Evolutionary conservation across 2,329 filamentous ascomycete species (phyloP).

Genomic region (Monilinia polystroma): DNA sequence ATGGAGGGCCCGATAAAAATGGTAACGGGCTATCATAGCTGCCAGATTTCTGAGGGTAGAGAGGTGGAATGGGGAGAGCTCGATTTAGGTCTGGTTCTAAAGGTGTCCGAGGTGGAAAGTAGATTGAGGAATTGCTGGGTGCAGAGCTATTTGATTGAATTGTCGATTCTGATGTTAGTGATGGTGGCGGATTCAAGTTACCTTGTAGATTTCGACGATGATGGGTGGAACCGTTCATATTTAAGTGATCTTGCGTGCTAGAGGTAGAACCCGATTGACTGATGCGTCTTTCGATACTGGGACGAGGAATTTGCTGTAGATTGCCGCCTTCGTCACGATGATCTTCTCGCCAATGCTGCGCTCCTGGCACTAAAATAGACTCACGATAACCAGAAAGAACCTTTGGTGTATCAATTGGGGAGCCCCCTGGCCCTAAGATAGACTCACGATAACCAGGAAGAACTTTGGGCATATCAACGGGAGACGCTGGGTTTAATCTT

Average conservation of each 20-base stretch:
- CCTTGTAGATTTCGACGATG: constrained; percentile 31
- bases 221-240: constrained; percentile 30
- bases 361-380: constrained; percentile 33
- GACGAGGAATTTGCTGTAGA: constrained; percentile 28
- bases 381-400: constrained; percentile 39
- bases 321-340: constrained; percentile 29
- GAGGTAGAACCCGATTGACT: constrained; percentile 26
- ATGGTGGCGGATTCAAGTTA: constrained; percentile 32
- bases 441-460: constrained; percentile 40
- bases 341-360: constrained; percentile 37
- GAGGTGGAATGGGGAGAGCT: constrained; percentile 34
- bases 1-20: constrained; percentile 32
- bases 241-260: constrained; percentile 26
- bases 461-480: constrained; percentile 29
- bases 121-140: constrained; percentile 34
- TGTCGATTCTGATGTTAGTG: constrained; percentile 38
- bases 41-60: constrained; percentile 35
- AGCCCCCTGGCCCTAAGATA: constrained; percentile 29
- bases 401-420: constrained; percentile 26
- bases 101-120: constrained; percentile 37
- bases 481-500: constrained; percentile 28
- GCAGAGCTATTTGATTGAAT: constrained; percentile 34
- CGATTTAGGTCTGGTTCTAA: constrained; percentile 38
- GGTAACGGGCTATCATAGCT: constrained; percentile 37
- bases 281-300: constrained; percentile 27